Evolutionary conservation across 2,329 filamentous ascomycete genomes (phyloP).

Genomic region (Botrytis deweyae): DNA sequence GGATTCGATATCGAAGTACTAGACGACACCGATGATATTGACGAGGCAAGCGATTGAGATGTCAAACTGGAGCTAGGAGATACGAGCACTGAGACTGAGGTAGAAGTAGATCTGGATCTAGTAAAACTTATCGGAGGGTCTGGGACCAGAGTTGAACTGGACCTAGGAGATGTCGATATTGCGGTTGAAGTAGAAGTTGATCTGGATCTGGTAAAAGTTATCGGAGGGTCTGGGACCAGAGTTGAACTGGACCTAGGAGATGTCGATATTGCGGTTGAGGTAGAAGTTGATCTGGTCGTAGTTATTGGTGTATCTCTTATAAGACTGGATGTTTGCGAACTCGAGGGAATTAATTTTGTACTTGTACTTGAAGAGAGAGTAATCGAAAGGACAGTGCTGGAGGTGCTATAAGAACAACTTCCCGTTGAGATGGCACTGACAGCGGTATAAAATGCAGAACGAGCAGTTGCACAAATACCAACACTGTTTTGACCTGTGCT

Average conservation of each 20-base stretch:
- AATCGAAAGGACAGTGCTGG: not conserved
- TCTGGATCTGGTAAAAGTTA: not conserved
- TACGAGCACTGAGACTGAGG: not conserved
- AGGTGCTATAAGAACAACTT: not conserved
- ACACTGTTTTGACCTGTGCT: not conserved
- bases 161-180: too few relatives aligned
- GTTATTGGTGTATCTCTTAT: not conserved
- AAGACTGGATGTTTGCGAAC: not conserved
- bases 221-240: not conserved
- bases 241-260: too few relatives aligned
- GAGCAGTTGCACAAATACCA: not conserved
- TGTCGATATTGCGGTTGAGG: too few relatives aligned
- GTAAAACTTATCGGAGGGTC: not conserved
- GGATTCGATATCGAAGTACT: not conserved
- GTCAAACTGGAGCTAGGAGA: not conserved
- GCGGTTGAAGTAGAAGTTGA: too few relatives aligned
- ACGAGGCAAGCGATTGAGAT: not conserved
- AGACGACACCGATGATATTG: not conserved
- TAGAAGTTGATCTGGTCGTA: not conserved
- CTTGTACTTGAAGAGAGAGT: not conserved
- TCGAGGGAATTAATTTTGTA: not conserved
- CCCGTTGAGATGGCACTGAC: not conserved
- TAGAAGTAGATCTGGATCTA: not conserved
- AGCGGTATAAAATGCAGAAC: not conserved
- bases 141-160: not conserved